A percentile compares a stretch with the other conserved stretches of the same genome.
These are phyloP conservation scores for Codiaeum variegatum DNA, from an alignment of 441 rosid genomes.

Conservation along the genomic window DNA sequence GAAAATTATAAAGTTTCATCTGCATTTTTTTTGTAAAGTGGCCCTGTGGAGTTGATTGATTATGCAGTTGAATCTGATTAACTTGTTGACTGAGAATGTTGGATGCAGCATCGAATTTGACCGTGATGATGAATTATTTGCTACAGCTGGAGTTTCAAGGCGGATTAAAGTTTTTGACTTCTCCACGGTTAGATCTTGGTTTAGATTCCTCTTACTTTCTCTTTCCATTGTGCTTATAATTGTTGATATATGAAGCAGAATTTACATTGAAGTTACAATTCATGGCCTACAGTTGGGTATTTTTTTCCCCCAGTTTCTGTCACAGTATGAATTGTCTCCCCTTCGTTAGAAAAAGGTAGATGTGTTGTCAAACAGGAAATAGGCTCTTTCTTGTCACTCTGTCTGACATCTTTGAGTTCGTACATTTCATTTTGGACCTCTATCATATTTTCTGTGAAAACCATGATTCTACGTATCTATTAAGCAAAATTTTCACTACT, in stretches of 20 bases:
- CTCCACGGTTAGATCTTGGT: constrained; percentile 59
- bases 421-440: background rate
- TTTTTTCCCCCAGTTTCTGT: background rate
- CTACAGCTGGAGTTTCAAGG: constrained; percentile 98
- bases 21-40: background rate
- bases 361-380: background rate
- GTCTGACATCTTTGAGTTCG: background rate
- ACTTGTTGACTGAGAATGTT: constrained; percentile 15
- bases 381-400: background rate
- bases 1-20: background rate
- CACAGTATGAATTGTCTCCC: background rate
- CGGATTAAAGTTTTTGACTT: constrained; percentile 94
- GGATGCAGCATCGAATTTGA: constrained; percentile 93
- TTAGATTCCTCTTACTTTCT: constrained; percentile 2
- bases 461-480: background rate
- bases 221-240: constrained; percentile 10
- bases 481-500: background rate
- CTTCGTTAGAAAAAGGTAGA: background rate
- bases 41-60: background rate
- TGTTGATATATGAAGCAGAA: background rate
- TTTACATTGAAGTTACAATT: background rate
- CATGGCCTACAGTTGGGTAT: background rate
- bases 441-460: background rate
- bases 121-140: constrained; percentile 91
- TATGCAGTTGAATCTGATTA: constrained; percentile 9